phyloP scores from a whole-genome alignment of 257 asterid species.

The Solanum acaule region DNA sequence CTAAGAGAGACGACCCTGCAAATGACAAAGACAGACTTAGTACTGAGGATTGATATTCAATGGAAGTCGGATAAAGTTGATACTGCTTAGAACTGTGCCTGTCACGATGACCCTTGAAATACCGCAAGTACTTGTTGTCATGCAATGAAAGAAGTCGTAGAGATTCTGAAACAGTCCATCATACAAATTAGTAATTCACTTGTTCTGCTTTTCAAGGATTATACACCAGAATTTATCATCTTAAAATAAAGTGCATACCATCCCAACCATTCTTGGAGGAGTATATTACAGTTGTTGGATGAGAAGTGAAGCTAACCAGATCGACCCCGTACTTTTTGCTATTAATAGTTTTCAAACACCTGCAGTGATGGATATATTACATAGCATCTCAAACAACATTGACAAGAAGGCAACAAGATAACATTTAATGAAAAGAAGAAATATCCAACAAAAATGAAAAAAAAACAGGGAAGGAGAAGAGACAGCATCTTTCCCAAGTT shows the following conservation, averaged over 20 bases:
- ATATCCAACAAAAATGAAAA: background rate
- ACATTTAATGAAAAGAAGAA: background rate
- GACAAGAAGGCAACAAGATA: background rate
- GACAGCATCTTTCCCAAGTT: background rate
- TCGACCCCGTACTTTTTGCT: slow-evolving; percentile 97
- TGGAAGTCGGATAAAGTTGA: background rate
- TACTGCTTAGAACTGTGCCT: slow-evolving; percentile 31
- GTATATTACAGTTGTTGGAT: slow-evolving; percentile 90
- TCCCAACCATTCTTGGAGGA: slow-evolving; percentile 99
- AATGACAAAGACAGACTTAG: background rate
- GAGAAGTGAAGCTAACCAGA: slow-evolving; percentile 94
- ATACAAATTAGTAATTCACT: background rate
- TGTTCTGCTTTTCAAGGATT: background rate
- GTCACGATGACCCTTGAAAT: slow-evolving; percentile 99
- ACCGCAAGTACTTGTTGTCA: slow-evolving; percentile 94
- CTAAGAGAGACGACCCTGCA: slow-evolving; percentile 90
- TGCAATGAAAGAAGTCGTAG: slow-evolving; percentile 90
- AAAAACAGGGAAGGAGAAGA: background rate
- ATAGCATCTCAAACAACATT: background rate
- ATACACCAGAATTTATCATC: background rate
- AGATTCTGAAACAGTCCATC: slow-evolving; percentile 61
- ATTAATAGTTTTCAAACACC: slow-evolving; percentile 93
- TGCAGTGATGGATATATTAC: slow-evolving; percentile 6
- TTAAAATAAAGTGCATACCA: slow-evolving; percentile 38
- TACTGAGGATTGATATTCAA: background rate